Percentiles rank a stretch among this genome's conserved stretches.
Conservation (phyloP, 2,329 filamentous ascomycete genomes). For the Allantophomopsis lycopodina region DNA sequence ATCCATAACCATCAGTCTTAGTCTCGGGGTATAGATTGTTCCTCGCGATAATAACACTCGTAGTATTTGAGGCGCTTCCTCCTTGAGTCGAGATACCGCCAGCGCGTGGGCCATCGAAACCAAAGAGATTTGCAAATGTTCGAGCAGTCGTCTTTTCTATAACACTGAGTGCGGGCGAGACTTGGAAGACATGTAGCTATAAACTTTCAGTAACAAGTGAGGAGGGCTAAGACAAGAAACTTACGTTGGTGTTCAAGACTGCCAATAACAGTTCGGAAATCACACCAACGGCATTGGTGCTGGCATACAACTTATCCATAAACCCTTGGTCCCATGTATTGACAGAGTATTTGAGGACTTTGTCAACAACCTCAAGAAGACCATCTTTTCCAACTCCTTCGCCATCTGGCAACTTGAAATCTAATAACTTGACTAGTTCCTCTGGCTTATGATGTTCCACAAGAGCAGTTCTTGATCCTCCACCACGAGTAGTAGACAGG, state of each 20-base stretch:
- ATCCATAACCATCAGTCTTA: conserved; percentile 57
- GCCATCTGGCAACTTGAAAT: conserved; percentile 40
- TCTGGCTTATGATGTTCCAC: conserved; percentile 48
- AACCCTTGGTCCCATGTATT: conserved; percentile 99
- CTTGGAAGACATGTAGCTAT: conserved; percentile 79
- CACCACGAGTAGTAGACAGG: conserved; percentile 21
- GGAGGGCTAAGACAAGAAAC: conserved; percentile 9
- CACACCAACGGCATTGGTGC: conserved; percentile 75
- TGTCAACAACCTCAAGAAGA: conserved; percentile 54
- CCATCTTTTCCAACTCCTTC: conserved; percentile 56
- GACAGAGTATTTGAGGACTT: conserved; percentile 72
- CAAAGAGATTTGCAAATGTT: conserved; percentile 63
- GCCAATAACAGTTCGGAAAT: conserved; percentile 75
- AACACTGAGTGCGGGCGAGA: conserved; percentile 76
- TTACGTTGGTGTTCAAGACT: conserved; percentile 78
- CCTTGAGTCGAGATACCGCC: conserved; percentile 64
- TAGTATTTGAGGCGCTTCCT: conserved; percentile 73
- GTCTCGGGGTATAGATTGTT: conserved; percentile 73
- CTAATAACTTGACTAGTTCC: conserved; percentile 37
- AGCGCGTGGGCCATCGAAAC: conserved; percentile 51
- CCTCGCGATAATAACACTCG: conserved; percentile 74
- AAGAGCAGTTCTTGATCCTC: conserved; percentile 37
- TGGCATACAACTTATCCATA: conserved; percentile 87
- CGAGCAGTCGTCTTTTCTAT: conserved; percentile 75
- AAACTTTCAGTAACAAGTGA: neutral